Percentiles rank a stretch among this genome's conserved stretches.
Conservation (phyloP, 148 eudicot genomes). For the Dianthus caryophyllus region DNA sequence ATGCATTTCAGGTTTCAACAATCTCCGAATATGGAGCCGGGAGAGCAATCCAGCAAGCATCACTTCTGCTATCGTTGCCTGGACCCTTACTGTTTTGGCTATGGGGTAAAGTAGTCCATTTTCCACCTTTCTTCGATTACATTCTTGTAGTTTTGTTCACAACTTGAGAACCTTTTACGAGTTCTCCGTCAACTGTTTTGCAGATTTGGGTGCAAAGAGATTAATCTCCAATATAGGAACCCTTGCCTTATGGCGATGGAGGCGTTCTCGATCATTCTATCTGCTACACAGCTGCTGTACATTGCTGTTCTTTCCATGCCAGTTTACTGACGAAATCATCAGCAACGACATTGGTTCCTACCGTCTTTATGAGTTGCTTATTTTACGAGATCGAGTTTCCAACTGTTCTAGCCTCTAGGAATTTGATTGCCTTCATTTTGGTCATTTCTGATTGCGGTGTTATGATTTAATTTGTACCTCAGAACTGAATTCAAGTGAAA, state of each 20-base stretch:
- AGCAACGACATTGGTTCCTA: background rate
- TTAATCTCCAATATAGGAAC: slow-evolving; percentile 51
- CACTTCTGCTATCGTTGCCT: slow-evolving; percentile 67
- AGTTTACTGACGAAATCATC: slow-evolving; percentile 8
- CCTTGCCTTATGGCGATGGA: slow-evolving; percentile 73
- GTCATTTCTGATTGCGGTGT: slow-evolving; percentile 7
- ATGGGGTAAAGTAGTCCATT: slow-evolving; percentile 53
- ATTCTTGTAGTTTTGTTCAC: background rate
- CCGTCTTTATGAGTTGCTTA: too few species aligned
- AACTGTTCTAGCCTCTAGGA: background rate
- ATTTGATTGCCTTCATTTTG: slow-evolving; percentile 15
- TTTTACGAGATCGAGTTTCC: background rate
- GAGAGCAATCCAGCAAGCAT: slow-evolving; percentile 52
- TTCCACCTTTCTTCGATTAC: background rate
- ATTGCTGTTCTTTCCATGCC: slow-evolving; percentile 42
- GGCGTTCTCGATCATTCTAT: slow-evolving; percentile 65
- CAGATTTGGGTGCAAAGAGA: slow-evolving; percentile 84
- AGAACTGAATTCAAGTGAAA: background rate
- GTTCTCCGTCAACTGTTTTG: too few species aligned
- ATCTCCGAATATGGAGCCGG: slow-evolving; percentile 44
- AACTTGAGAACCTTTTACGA: too few species aligned
- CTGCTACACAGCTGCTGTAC: slow-evolving; percentile 61
- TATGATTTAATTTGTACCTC: slow-evolving; percentile 4
- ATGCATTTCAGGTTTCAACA: slow-evolving; percentile 53
- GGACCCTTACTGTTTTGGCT: slow-evolving; percentile 80